Evolutionary conservation across 2,329 filamentous ascomycete species (phyloP).

Genomic region (Botrytis paeoniae): DNA sequence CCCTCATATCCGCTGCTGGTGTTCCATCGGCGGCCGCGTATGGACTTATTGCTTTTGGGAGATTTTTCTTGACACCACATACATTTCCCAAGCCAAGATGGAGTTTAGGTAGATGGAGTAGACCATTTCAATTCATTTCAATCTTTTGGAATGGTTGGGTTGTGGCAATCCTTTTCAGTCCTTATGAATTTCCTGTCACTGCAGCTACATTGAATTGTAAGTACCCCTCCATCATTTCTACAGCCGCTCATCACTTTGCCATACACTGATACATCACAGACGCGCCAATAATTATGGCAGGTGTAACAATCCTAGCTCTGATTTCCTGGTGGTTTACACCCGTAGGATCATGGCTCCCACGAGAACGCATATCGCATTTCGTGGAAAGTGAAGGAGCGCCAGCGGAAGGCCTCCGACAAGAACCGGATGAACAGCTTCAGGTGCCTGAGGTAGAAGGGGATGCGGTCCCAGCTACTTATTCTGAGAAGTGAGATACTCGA

Average conservation of each 20-base stretch:
- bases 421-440: not conserved
- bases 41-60: slow-evolving; percentile 22
- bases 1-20: slow-evolving; percentile 22
- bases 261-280: slow-evolving; percentile 14
- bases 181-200: slow-evolving; percentile 17
- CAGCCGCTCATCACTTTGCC: not conserved
- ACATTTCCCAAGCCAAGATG: slow-evolving; percentile 21
- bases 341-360: slow-evolving; percentile 14
- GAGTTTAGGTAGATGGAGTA: slow-evolving; percentile 21
- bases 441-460: not conserved
- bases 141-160: slow-evolving; percentile 25
- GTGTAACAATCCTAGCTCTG: slow-evolving; percentile 21
- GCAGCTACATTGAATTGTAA: slow-evolving; percentile 16
- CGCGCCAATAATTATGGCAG: slow-evolving; percentile 24
- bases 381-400: slow-evolving; percentile 17
- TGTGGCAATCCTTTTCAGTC: slow-evolving; percentile 22
- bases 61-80: slow-evolving; percentile 23
- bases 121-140: slow-evolving; percentile 18
- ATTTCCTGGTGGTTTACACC: slow-evolving; percentile 24
- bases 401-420: slow-evolving; percentile 7
- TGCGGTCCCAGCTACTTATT: slow-evolving; percentile 1
- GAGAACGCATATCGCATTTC: slow-evolving; percentile 20
- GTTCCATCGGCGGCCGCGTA: slow-evolving; percentile 24
- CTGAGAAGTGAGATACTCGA: slow-evolving; percentile 17
- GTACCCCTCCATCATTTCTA: not conserved